These are phyloP conservation scores for Penicilliopsis zonata DNA, from an alignment of 495 filamentous ascomycete species.

Conservation along the genomic window DNA sequence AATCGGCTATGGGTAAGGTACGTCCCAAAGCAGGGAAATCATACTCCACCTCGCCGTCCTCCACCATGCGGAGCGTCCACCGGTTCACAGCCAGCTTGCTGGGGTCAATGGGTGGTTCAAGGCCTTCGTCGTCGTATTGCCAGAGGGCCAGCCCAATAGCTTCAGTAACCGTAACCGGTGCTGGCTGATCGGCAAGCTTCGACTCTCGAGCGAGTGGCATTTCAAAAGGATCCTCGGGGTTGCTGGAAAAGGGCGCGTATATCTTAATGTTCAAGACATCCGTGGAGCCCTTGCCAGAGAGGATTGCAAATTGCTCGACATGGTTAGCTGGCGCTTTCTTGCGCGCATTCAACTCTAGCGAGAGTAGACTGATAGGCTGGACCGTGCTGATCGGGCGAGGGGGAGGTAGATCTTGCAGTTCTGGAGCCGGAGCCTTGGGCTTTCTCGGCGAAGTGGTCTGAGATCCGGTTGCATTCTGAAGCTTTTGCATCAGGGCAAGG, in stretches of 20 bases:
- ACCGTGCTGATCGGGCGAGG: slow-evolving; percentile 80
- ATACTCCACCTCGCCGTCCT: slow-evolving; percentile 89
- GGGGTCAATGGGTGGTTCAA: slow-evolving; percentile 55
- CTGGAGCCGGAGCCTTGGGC: slow-evolving; percentile 42
- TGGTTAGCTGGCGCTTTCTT: slow-evolving; percentile 70
- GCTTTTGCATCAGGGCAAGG: slow-evolving; percentile 30
- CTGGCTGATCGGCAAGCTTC: slow-evolving; percentile 52
- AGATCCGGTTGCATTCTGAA: slow-evolving; percentile 24
- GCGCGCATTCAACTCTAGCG: slow-evolving; percentile 62
- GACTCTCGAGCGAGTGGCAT: slow-evolving; percentile 67
- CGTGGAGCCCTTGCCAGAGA: slow-evolving; percentile 74
- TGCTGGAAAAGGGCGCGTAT: slow-evolving; percentile 71
- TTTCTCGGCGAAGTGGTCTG: slow-evolving; percentile 45
- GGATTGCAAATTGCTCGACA: slow-evolving; percentile 72
- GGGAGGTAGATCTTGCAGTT: slow-evolving; percentile 70
- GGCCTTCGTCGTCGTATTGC: slow-evolving; percentile 72
- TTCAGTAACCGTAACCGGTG: slow-evolving; percentile 72
- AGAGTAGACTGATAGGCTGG: slow-evolving; percentile 65
- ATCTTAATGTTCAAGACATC: slow-evolving; percentile 78
- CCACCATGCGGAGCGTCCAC: slow-evolving; percentile 91
- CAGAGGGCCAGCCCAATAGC: slow-evolving; percentile 83
- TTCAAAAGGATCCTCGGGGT: slow-evolving; percentile 59
- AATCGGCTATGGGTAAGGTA: slow-evolving; percentile 67
- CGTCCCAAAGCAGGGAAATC: slow-evolving; percentile 84
- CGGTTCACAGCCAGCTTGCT: slow-evolving; percentile 75